Conservation (phyloP, 768 basidiomycete genomes). For the Mycena filopes region DNA sequence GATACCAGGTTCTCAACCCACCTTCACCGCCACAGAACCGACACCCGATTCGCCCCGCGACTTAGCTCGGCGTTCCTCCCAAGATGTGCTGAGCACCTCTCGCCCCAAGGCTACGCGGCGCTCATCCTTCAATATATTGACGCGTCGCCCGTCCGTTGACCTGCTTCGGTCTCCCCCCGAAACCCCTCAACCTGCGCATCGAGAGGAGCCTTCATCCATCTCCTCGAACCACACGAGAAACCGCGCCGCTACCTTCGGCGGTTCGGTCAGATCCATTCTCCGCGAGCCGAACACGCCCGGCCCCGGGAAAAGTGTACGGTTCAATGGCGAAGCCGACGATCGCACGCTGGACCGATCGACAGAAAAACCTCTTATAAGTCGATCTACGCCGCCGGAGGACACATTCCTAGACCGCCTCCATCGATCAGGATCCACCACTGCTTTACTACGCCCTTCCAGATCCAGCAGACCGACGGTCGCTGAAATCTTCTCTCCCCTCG, state of each 20-base stretch:
- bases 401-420: constrained; percentile 44
- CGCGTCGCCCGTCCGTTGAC: constrained; percentile 48
- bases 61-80: constrained; percentile 26
- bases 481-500: constrained; percentile 60
- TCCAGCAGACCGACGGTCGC: constrained; percentile 54
- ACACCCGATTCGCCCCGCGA: constrained; percentile 10
- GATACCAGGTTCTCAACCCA: constrained; percentile 35
- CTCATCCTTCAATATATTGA: constrained; percentile 32
- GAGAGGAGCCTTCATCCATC: constrained; percentile 27
- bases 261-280: constrained; percentile 79
- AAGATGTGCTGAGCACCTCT: constrained; percentile 26
- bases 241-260: constrained; percentile 36
- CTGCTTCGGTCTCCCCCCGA: constrained; percentile 40
- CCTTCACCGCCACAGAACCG: constrained; percentile 27
- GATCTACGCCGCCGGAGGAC: constrained; percentile 35
- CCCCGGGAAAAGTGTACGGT: constrained; percentile 80
- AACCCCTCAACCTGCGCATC: constrained; percentile 24
- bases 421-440: constrained; percentile 36
- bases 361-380: constrained; percentile 42
- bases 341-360: constrained; percentile 67
- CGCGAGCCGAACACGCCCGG: constrained; percentile 77
- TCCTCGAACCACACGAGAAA: constrained; percentile 40
- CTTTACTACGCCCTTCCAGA: constrained; percentile 43
- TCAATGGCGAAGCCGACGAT: constrained; percentile 74
- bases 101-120: constrained; percentile 30